Evolutionary conservation across 192 early-diverging fungal genomes (phyloP).

Genomic region (Rhizoclosmatium globosum): DNA sequence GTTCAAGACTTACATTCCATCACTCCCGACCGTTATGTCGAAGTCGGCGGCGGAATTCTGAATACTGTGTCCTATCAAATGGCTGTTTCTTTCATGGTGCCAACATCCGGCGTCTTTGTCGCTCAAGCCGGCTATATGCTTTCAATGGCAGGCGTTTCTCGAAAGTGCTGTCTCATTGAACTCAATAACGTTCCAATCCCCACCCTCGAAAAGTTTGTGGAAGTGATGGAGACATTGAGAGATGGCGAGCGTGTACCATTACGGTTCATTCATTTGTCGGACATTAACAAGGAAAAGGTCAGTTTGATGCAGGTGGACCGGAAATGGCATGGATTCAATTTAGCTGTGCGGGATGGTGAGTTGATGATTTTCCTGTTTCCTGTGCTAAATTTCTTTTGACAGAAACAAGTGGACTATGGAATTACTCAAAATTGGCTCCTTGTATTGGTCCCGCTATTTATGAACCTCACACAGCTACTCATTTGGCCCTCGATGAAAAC

Average conservation of each 20-base stretch:
- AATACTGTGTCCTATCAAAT: slow-evolving; percentile 62
- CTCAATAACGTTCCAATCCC: slow-evolving; percentile 68
- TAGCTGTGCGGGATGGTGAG: slow-evolving; percentile 67
- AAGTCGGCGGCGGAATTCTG: slow-evolving; percentile 80
- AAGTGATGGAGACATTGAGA: slow-evolving; percentile 60
- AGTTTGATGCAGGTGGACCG: slow-evolving; percentile 51
- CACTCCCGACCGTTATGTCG: slow-evolving; percentile 82
- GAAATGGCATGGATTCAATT: slow-evolving; percentile 50
- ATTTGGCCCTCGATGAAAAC: slow-evolving; percentile 67
- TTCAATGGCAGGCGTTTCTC: slow-evolving; percentile 47
- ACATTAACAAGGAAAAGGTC: slow-evolving; percentile 54
- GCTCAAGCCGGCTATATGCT: slow-evolving; percentile 54
- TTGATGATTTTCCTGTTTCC: background rate
- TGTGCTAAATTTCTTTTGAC: slow-evolving; percentile 4
- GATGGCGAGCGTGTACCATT: slow-evolving; percentile 50
- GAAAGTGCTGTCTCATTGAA: slow-evolving; percentile 43
- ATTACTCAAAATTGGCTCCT: slow-evolving; percentile 67
- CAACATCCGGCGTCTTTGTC: slow-evolving; percentile 49
- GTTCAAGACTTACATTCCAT: slow-evolving; percentile 54
- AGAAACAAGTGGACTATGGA: slow-evolving; percentile 79
- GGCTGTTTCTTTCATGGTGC: slow-evolving; percentile 50
- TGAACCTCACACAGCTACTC: slow-evolving; percentile 76
- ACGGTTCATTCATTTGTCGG: slow-evolving; percentile 43
- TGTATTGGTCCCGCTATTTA: slow-evolving; percentile 63
- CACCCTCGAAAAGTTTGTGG: slow-evolving; percentile 76